Base-by-base conservation (phyloP, 345 rosid genomes). In the Citrus maxima region DNA sequence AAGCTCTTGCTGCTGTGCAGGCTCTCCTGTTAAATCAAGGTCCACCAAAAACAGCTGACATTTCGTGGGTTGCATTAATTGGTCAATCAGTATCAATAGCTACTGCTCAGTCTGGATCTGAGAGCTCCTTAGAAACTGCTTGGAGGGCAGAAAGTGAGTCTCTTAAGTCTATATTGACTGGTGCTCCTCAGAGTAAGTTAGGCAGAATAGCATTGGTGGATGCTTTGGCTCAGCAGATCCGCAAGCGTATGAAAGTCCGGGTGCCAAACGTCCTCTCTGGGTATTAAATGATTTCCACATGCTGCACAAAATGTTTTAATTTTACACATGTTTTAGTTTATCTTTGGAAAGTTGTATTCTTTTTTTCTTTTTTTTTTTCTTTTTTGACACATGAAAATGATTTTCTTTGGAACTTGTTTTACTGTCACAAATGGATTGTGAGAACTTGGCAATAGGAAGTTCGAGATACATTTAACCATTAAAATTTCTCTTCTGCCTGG, bases 191-290 rank as follows among this genome's bases (percentile, higher is more conserved):
- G 62, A 86, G 80, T 87, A 89, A 90, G 85, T 89, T 92, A 2
- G 97, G 97, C n/a, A 90, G 97, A 86, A 65, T 90, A 84, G 91
- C 97, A 76, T 82, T 92, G 85, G 93, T 92, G 70, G 97, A 92
- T 78, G 86, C 92, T 12, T 85, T 92, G 72, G 92, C 97, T 22
- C 80, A 77, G 63, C 97, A 92, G 86, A 92, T 92, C 76, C 97
- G 97, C 74, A 90, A 81, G 61, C 93, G 94, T 46, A 88, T 92
- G 97, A 92, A 90, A 80, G 70, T 92, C 34, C 79, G 97, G 85
- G 87, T 92, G 83, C 97, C 94, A 25, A 92, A 84, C 77, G 87
- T 92, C 49, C 90, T 92, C 10, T 87, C 93, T 56, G 96, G 96
- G 96, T 92, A 64, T 32, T 64, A 88, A 71, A 49, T 66, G 24